These are phyloP conservation scores for Pyrus pyrifolia DNA, from an alignment of 306 rosid genomes.

Conservation along the genomic window DNA sequence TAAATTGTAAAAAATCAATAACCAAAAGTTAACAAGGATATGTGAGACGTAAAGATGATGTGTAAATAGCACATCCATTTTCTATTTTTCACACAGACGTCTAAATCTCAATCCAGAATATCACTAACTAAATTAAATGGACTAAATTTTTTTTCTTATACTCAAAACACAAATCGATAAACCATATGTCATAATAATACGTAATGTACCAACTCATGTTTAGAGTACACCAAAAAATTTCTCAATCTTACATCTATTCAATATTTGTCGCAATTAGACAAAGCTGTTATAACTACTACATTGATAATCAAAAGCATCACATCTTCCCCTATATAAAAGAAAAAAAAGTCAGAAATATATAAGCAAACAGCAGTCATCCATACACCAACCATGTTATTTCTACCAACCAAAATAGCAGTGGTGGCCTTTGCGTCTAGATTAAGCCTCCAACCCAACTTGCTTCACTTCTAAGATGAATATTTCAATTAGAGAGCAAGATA, in stretches of 20 bases:
- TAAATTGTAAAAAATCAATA: no score
- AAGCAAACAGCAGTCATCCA: background rate
- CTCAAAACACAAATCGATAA: background rate
- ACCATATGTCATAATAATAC: no score
- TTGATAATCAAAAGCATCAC: background rate
- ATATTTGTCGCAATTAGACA: background rate
- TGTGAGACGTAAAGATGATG: no score
- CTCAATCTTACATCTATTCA: no score
- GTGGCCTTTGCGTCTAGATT: background rate
- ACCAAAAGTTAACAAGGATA: no score
- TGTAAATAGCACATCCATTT: no score
- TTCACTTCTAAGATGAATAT: conserved; percentile 6
- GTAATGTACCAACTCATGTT: no score
- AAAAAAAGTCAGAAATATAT: background rate
- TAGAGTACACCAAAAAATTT: no score
- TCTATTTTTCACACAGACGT: rapidly evolving
- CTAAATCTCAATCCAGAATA: no score
- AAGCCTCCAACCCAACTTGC: background rate
- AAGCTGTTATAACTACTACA: background rate
- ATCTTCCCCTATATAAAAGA: background rate
- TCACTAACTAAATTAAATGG: background rate
- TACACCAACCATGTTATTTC: conserved; percentile 20
- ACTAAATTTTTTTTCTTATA: background rate
- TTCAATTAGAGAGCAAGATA: background rate
- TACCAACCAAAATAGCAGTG: background rate